Conservation (phyloP, 305 asterid genomes). For the Solanum hybrid region DNA sequence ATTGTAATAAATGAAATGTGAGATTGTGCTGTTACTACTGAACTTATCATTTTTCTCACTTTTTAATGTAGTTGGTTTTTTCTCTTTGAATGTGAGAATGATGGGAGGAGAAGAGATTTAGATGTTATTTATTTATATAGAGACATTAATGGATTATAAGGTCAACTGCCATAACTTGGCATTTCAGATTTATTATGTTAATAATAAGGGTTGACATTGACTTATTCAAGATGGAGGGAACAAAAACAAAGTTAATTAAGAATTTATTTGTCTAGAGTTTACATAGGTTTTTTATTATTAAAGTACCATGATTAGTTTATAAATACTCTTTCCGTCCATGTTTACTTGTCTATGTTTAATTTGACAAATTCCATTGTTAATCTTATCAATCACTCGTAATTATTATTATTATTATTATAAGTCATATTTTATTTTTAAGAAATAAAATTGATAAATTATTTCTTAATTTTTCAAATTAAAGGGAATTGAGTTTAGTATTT, state of each 20-base stretch:
- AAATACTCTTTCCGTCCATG: neutral
- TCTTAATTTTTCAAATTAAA: neutral
- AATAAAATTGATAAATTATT: neutral
- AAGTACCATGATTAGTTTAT: neutral
- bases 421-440: neutral
- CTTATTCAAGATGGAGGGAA: neutral
- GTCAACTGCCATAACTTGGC: neutral
- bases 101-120: neutral
- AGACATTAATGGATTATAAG: neutral
- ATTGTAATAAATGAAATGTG: slow-evolving; percentile 12
- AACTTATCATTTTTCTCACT: slow-evolving; percentile 22
- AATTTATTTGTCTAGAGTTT: neutral
- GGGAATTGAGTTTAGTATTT: neutral
- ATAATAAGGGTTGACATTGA: neutral
- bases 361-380: neutral
- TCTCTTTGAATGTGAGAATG: neutral
- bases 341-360: neutral
- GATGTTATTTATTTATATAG: neutral
- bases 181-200: neutral
- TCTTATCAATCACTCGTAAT: neutral
- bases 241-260: neutral
- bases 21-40: slow-evolving; percentile 19
- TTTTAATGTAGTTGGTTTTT: neutral
- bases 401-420: neutral
- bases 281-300: neutral